Evolutionary conservation across 2,329 filamentous ascomycete species (phyloP).

Genomic region (Blastomyces emzantsi): DNA sequence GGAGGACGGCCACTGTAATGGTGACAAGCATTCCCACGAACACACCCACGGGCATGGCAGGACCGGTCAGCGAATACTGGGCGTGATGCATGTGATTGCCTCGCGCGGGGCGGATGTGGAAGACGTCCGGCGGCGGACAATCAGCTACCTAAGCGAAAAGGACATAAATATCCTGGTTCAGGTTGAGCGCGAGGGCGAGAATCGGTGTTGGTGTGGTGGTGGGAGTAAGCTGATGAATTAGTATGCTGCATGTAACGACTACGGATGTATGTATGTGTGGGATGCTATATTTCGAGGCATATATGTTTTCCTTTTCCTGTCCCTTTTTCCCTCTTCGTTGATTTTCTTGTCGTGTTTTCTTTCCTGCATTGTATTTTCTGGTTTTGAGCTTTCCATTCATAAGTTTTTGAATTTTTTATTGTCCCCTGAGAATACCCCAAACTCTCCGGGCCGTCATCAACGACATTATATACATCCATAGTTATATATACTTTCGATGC

Average conservation of each 20-base stretch:
- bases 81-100: slow-evolving; percentile 79
- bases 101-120: slow-evolving; percentile 63
- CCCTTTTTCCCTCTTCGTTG: not conserved
- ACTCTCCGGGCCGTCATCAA: not conserved
- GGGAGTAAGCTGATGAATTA: slow-evolving; percentile 26
- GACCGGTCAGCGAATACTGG: slow-evolving; percentile 49
- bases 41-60: slow-evolving; percentile 18
- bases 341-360: not conserved
- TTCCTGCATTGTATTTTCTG: not conserved
- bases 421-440: not conserved
- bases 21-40: slow-evolving; percentile 22
- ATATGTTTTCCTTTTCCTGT: not conserved
- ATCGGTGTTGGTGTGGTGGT: slow-evolving; percentile 53
- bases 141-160: slow-evolving; percentile 58
- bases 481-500: not conserved
- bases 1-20: slow-evolving; percentile 16
- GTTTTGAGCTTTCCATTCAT: not conserved
- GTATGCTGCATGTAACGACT: not conserved
- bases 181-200: slow-evolving; percentile 75
- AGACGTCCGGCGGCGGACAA: slow-evolving; percentile 72
- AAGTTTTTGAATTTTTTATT: not conserved
- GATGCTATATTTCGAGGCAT: not conserved
- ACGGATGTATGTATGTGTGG: not conserved
- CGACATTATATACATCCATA: not conserved
- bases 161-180: slow-evolving; percentile 78